Conservation (phyloP, 306 rosid species). For the Astragalus membranaceus region DNA sequence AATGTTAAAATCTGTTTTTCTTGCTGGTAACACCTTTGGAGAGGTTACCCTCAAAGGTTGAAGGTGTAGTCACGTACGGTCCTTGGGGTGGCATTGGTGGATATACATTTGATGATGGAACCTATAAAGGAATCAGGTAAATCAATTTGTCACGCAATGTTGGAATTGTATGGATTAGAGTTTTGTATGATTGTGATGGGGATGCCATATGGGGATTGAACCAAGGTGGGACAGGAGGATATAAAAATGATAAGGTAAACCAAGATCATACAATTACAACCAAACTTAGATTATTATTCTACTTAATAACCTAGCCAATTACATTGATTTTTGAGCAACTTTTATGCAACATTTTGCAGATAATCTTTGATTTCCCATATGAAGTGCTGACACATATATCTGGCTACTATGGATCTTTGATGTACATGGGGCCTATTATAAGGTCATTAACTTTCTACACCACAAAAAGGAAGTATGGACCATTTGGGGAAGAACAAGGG, state of each 20-base stretch:
- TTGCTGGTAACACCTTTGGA: constrained; percentile 26
- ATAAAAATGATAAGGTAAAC: constrained; percentile 65
- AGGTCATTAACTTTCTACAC: constrained; percentile 81
- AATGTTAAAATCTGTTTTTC: not conserved
- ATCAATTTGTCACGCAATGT: constrained; percentile 65
- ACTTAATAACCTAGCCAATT: not conserved
- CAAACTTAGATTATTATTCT: not conserved
- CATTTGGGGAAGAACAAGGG: constrained; percentile 89
- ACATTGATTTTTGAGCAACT: not conserved
- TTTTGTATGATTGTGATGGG: constrained; percentile 62
- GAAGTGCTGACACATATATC: constrained; percentile 80
- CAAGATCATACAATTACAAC: not conserved
- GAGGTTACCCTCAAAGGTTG: constrained; percentile 34
- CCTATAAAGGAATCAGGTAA: constrained; percentile 55
- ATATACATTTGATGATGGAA: constrained; percentile 60
- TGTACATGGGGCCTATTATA: constrained; percentile 79
- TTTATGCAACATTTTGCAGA: constrained; percentile 40
- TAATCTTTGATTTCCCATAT: constrained; percentile 69
- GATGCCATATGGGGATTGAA: constrained; percentile 57
- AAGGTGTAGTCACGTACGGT: constrained; percentile 44
- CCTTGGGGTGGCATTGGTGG: constrained; percentile 91
- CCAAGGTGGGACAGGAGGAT: constrained; percentile 84
- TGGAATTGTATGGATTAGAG: constrained; percentile 67
- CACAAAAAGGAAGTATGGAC: constrained; percentile 57
- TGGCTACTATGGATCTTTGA: constrained; percentile 61